These are phyloP conservation scores for Chaetoceros muelleri DNA, from an alignment of 108 stramenopile genomes.

Conservation along the genomic window DNA sequence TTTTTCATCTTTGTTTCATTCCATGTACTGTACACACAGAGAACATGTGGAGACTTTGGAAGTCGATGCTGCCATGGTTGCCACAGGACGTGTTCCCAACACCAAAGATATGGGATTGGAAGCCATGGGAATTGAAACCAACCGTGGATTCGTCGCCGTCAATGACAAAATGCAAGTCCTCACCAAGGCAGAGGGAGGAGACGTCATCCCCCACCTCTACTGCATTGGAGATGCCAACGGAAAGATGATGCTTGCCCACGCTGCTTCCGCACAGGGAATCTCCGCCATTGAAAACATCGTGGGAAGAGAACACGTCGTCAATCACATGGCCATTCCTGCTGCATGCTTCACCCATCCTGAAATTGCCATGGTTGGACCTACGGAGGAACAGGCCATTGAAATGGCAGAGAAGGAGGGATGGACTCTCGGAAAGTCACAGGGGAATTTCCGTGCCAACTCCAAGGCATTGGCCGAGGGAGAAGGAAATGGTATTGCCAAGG, in stretches of 20 bases:
- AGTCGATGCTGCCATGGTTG: constrained; percentile 96
- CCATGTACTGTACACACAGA: too few species aligned
- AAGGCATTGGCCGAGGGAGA: constrained; percentile 98
- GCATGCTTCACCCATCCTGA: constrained; percentile 99
- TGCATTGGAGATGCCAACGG: constrained; percentile 99
- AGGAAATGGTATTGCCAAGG: constrained; percentile 97
- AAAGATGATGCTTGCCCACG: constrained; percentile 98
- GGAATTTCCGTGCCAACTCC: constrained; percentile 95
- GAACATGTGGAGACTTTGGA: constrained; percentile 96
- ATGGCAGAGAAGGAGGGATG: constrained; percentile 90
- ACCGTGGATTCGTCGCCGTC: constrained; percentile 92
- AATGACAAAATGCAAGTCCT: constrained; percentile 95
- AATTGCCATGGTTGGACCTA: constrained; percentile 96
- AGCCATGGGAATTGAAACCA: constrained; percentile 78
- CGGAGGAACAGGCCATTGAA: constrained; percentile 91
- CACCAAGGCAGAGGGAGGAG: constrained; percentile 65
- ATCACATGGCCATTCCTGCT: constrained; percentile 92
- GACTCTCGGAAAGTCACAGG: constrained; percentile 88
- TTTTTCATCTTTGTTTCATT: too few species aligned
- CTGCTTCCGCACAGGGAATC: constrained; percentile 96
- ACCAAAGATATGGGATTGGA: constrained; percentile 91
- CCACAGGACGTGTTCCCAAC: constrained; percentile 96
- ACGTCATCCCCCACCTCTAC: constrained; percentile 84
- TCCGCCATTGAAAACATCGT: constrained; percentile 94
- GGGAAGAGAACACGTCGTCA: constrained; percentile 79